Conservation (phyloP, 257 asterid species). For the Rauvolfia tetraphylla region DNA sequence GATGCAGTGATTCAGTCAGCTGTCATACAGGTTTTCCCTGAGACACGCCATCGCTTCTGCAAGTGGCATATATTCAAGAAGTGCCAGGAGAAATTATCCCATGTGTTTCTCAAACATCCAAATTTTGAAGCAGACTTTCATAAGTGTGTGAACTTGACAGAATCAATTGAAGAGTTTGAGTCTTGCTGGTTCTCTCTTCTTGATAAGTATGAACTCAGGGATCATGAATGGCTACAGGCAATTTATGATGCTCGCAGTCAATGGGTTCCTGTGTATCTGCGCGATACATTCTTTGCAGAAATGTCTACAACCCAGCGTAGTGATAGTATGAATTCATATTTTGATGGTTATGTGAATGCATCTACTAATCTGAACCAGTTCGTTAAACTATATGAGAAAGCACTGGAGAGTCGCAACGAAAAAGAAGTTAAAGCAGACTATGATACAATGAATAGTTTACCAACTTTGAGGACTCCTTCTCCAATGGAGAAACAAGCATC, state of each 20-base stretch:
- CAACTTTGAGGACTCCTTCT: constrained; percentile 82
- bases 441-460: constrained; percentile 67
- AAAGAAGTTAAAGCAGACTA: constrained; percentile 97
- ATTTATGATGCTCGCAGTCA: constrained; percentile 69
- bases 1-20: constrained; percentile 77
- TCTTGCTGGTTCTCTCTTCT: constrained; percentile 80
- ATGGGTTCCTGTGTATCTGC: constrained; percentile 93
- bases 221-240: constrained; percentile 74
- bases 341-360: constrained; percentile 95
- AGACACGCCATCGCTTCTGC: constrained; percentile 86
- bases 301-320: constrained; percentile 84
- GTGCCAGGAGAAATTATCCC: constrained; percentile 87
- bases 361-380: constrained; percentile 85
- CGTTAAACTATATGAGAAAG: constrained; percentile 86
- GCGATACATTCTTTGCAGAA: constrained; percentile 87
- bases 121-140: constrained; percentile 79
- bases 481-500: constrained; percentile 99
- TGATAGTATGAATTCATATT: constrained; percentile 90
- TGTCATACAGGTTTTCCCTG: constrained; percentile 69
- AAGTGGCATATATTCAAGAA: constrained; percentile 97
- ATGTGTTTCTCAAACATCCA: constrained; percentile 66
- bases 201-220: constrained; percentile 63
- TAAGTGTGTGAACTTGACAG: constrained; percentile 84
- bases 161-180: constrained; percentile 74
- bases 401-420: constrained; percentile 93